These are phyloP conservation scores for Raffaelea ambrosiae DNA, from an alignment of 2,329 filamentous ascomycete species.

Conservation along the genomic window DNA sequence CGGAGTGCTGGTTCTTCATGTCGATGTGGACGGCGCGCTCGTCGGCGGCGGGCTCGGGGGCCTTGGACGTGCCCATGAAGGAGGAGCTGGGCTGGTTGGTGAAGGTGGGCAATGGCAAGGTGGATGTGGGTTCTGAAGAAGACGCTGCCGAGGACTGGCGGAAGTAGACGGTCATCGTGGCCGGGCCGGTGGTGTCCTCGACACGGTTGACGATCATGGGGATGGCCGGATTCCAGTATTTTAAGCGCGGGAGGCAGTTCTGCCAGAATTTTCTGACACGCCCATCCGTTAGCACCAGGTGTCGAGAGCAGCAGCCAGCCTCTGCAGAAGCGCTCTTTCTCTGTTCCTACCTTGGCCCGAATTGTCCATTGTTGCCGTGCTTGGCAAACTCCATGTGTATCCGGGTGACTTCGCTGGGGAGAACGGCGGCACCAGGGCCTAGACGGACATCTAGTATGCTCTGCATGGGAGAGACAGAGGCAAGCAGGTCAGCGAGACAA, in stretches of 20 bases:
- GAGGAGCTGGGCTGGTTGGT: conserved; percentile 38
- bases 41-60: conserved; percentile 35
- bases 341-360: conserved; percentile 71
- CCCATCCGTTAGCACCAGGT: too few species aligned
- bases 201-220: conserved; percentile 75
- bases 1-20: conserved; percentile 54
- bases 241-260: conserved; percentile 71
- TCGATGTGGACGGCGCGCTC: conserved; percentile 48
- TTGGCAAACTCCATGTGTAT: conserved; percentile 67
- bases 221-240: conserved; percentile 86
- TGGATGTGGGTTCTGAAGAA: background rate
- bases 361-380: conserved; percentile 56
- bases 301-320: background rate
- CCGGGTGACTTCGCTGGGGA: conserved; percentile 67
- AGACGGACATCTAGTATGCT: conserved; percentile 64
- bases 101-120: conserved; percentile 11
- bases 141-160: conserved; percentile 21
- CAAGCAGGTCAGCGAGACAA: conserved; percentile 1
- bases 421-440: conserved; percentile 73
- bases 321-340: too few species aligned
- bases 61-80: conserved; percentile 35
- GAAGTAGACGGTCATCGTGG: conserved; percentile 60
- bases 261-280: conserved; percentile 84
- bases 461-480: too few species aligned
- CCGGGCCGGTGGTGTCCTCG: conserved; percentile 42